phyloP scores from a whole-genome alignment of 164 flowering plant genomes.

The Nymphaea thermarum region DNA sequence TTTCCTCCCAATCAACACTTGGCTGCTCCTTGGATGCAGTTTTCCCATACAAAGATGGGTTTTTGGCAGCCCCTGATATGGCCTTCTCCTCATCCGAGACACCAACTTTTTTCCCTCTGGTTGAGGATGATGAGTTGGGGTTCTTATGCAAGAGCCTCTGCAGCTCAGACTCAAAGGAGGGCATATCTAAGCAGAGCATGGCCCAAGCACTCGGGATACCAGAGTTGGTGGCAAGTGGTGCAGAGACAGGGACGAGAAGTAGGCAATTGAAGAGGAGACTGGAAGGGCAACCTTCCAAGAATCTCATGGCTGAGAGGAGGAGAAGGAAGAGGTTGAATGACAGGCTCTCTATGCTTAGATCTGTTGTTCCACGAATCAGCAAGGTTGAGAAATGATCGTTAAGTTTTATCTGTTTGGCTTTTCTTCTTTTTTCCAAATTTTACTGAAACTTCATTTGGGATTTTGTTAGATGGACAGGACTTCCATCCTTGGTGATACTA shows the following conservation, averaged over 20 bases:
- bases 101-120: conserved; percentile 6
- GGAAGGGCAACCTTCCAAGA: conserved; percentile 66
- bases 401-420: not conserved
- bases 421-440: not conserved
- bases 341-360: conserved; percentile 69
- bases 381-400: conserved; percentile 29
- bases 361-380: conserved; percentile 71
- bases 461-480: conserved; percentile 80
- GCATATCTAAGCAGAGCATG: conserved; percentile 20
- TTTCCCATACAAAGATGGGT: conserved; percentile 8
- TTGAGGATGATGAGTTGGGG: conserved; percentile 16
- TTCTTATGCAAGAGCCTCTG: not conserved
- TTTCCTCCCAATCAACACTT: not conserved
- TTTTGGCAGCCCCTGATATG: conserved; percentile 8
- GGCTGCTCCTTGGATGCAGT: conserved; percentile 14
- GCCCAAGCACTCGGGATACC: conserved; percentile 14
- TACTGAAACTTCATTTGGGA: not conserved
- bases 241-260: not conserved
- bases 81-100: conserved; percentile 17
- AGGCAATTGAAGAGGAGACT: conserved; percentile 30
- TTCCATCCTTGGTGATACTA: conserved; percentile 86
- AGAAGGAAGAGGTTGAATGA: conserved; percentile 67
- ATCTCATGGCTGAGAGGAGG: conserved; percentile 74
- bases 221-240: conserved; percentile 15
- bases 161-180: conserved; percentile 8